Base-by-base conservation (phyloP, 192 early-diverging fungal species). In the Pilaira anomala region DNA sequence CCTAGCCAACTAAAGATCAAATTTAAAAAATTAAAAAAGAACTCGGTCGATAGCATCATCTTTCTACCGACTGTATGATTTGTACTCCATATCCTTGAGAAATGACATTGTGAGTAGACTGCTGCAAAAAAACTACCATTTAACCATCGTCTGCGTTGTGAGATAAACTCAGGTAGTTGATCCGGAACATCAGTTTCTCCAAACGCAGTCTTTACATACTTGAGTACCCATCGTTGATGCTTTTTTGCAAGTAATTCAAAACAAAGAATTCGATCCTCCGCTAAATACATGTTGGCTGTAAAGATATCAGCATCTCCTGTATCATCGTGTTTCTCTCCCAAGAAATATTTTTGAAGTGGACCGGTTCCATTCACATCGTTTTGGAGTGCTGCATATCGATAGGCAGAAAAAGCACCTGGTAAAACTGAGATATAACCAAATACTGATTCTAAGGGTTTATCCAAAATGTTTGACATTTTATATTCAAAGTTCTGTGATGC, bases 401-500 rank as follows among this genome's bases (percentile, higher is more conserved):
- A 98, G 16, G 94, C 96, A 2, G 94, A 97, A 74, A 98, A 98
- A 21, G 95, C 95, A 39, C 95, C 95, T 3, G 95, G 95, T 1
- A 98, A 77, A 51, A 98, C 95, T 3, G 91, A 89, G 54, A 98
- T 98, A 73, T 95, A 98, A 36, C 95, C 95, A 84, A 94, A 95
- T 22, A 94, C 88, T 5, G 90, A 91, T 78, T 97, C 95, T 16
- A 97, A 80, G 6, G 95, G 94, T 78, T 97, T 97, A 80, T 97
- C 95, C 18, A 97, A 84, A 50, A 97, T 97, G 71, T 97, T 97
- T 46, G 89, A 92, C 83, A 97, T 97, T 68, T 97, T 97, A 85
- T 97, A 97, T 82, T 97, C 95, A 80, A 97, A 97, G 69, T 97
- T 97, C 77, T 97, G 95, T 4, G 91, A 87, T 2, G 95, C 95